Evolutionary conservation across 2,329 filamentous ascomycete genomes (phyloP).

Genomic region (Ophiostoma perfectum): DNA sequence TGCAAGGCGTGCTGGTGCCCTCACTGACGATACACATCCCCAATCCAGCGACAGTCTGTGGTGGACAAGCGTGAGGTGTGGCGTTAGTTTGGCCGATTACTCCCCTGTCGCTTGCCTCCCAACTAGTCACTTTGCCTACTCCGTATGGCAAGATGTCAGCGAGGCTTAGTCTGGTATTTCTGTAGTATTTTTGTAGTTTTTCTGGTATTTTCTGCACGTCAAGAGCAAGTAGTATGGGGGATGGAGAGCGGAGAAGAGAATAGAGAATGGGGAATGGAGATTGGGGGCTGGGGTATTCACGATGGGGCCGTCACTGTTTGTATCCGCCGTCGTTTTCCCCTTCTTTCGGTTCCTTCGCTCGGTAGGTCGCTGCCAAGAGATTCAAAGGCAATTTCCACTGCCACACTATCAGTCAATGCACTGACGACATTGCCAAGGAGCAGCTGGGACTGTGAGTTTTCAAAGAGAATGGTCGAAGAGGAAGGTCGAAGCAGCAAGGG

Average conservation of each 20-base stretch:
- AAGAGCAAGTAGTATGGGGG: background rate
- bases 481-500: background rate
- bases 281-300: background rate
- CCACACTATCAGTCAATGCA: background rate
- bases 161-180: too few relatives aligned
- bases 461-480: background rate
- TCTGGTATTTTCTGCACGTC: background rate
- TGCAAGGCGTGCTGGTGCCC: background rate
- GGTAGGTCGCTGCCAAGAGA: background rate
- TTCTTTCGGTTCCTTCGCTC: slow-evolving; percentile 1
- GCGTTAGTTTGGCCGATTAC: background rate
- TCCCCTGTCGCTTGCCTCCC: background rate
- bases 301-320: background rate
- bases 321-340: background rate
- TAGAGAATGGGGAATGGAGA: background rate
- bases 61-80: background rate
- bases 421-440: background rate
- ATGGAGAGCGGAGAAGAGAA: too few relatives aligned
- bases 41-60: background rate
- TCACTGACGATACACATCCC: background rate
- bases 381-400: background rate
- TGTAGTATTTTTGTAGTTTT: too few relatives aligned
- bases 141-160: background rate
- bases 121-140: too few relatives aligned
- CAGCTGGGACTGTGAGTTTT: too few relatives aligned